A percentile compares a stretch with the other conserved stretches of the same genome.
phyloP scores from a whole-genome alignment of 805 yeast genomes.

The Nakazawaea sp. region DNA sequence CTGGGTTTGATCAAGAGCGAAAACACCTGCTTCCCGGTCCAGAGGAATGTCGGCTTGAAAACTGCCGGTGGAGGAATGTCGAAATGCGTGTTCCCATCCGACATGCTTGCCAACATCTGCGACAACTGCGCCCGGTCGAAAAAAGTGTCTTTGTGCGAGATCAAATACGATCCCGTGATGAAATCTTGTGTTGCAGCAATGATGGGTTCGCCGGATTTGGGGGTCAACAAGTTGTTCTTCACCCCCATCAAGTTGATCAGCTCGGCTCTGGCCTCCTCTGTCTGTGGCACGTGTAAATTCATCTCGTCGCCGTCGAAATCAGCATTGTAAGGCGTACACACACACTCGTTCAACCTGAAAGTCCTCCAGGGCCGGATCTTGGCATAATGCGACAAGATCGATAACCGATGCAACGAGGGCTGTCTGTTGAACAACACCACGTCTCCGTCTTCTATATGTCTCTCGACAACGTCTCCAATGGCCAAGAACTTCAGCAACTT shows the following conservation, averaged over 20 bases:
- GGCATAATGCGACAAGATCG: slow-evolving; percentile 93
- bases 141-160: slow-evolving; percentile 90
- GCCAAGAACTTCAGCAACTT: slow-evolving; percentile 70
- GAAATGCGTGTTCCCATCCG: slow-evolving; percentile 81
- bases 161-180: slow-evolving; percentile 91
- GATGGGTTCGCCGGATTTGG: slow-evolving; percentile 97
- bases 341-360: slow-evolving; percentile 94
- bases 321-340: slow-evolving; percentile 98
- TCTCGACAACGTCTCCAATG: slow-evolving; percentile 90
- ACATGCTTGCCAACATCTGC: slow-evolving; percentile 89
- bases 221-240: slow-evolving; percentile 88
- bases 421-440: slow-evolving; percentile 94
- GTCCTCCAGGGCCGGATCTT: slow-evolving; percentile 98
- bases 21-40: slow-evolving; percentile 98
- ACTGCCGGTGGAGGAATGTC: slow-evolving; percentile 96
- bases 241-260: slow-evolving; percentile 99
- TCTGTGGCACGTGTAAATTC: slow-evolving; percentile 98
- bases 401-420: slow-evolving; percentile 92
- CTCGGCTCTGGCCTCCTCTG: slow-evolving; percentile 98
- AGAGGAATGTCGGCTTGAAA: slow-evolving; percentile 76
- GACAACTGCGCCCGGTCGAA: slow-evolving; percentile 81
- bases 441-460: slow-evolving; percentile 97
- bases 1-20: slow-evolving; percentile 84
- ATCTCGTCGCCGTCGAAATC: slow-evolving; percentile 99
- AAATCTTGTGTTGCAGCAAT: slow-evolving; percentile 99